Evolutionary conservation across 2,329 filamentous ascomycete species (phyloP).

Genomic region (Aschersonia sp.): DNA sequence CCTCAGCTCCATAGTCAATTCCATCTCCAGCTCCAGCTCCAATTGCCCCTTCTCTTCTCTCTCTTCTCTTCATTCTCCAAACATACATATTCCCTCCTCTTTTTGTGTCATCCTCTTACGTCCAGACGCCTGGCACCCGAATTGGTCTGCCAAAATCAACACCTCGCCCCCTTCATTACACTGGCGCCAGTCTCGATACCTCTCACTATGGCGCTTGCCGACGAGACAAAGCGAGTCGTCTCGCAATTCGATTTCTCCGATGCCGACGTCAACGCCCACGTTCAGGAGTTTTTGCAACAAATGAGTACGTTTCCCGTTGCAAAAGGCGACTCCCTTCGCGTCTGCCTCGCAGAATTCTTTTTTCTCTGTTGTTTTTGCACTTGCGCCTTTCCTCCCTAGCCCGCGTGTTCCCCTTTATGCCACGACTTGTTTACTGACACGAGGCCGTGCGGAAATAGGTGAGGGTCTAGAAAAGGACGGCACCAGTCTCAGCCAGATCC

Average conservation of each 20-base stretch:
- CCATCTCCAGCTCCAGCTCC: slow-evolving; percentile 5
- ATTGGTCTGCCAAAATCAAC: slow-evolving; percentile 40
- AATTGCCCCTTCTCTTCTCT: slow-evolving; percentile 8
- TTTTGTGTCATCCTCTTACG: slow-evolving; percentile 7
- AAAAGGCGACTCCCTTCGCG: not conserved
- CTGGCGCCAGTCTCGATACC: slow-evolving; percentile 37
- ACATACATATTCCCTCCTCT: slow-evolving; percentile 16
- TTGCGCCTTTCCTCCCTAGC: not conserved
- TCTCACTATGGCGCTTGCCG: slow-evolving; percentile 45
- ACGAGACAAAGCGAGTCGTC: slow-evolving; percentile 67
- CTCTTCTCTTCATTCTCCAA: slow-evolving; percentile 7
- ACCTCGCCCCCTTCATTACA: slow-evolving; percentile 38
- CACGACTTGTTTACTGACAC: not conserved
- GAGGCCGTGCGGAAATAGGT: slow-evolving; percentile 28
- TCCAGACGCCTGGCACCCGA: slow-evolving; percentile 20
- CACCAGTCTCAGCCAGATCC: slow-evolving; percentile 84
- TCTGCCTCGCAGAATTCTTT: no score
- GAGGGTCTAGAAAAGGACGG: slow-evolving; percentile 69
- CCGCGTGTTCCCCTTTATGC: not conserved
- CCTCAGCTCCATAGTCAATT: slow-evolving; percentile 5
- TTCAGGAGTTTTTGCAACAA: slow-evolving; percentile 73
- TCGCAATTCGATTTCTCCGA: slow-evolving; percentile 75
- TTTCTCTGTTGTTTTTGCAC: not conserved
- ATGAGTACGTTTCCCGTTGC: slow-evolving; percentile 41
- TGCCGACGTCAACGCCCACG: slow-evolving; percentile 63